Evolutionary conservation across 2,329 filamentous ascomycete genomes (phyloP), one percentile per base, ranked within the genome.

Genomic region (Ophiocordyceps camponoti-saundersi): DNA sequence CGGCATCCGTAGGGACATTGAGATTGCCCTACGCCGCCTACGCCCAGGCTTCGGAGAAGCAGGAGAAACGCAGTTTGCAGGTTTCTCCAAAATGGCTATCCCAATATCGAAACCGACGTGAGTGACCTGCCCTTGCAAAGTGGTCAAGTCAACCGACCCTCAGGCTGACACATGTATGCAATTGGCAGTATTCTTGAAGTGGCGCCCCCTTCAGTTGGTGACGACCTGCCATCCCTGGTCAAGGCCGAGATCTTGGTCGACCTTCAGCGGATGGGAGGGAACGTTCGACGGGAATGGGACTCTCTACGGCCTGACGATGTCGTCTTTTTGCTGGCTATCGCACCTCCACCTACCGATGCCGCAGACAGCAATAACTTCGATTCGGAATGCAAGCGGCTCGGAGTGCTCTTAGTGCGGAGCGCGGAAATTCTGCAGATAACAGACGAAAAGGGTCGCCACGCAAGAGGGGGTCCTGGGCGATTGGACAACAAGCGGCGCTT

Each of bases 51-150:
- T 67, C 21, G 73, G 71, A 49, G 73, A 73, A 40, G 70, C 76
- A 36, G 83, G 81, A n/a, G 76, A 79, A 51, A 81, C 75, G 0
- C 71, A 67, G 6, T 96, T 96, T 58, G 72, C 82, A 13, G 90
- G 92, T 0, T 88, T 85, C 55, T 93, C 90, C 2, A 87, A 80
- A 56, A 95, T 96, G 89, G 89, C 88, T 3, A 71, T 96, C 46
- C 82, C 86, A 1, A 92, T 95, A 49, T 73, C 78, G 18, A 92
- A 86, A 56, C 85, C 88, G 51, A 82, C 86, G 55, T 69, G 57
- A 52, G 65, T 60, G 6, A 18, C 13, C 36, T 16, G 11, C 16
- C 5, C 12, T 15, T 15, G 11, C 21, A 13, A 20, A 26, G 13
- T 13, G 21, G 6, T 12, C 41, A n/a, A 15, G 6, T 26, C 10